phyloP scores from a whole-genome alignment of 2,329 filamentous ascomycete genomes.

The Elsinoe necatrix region DNA sequence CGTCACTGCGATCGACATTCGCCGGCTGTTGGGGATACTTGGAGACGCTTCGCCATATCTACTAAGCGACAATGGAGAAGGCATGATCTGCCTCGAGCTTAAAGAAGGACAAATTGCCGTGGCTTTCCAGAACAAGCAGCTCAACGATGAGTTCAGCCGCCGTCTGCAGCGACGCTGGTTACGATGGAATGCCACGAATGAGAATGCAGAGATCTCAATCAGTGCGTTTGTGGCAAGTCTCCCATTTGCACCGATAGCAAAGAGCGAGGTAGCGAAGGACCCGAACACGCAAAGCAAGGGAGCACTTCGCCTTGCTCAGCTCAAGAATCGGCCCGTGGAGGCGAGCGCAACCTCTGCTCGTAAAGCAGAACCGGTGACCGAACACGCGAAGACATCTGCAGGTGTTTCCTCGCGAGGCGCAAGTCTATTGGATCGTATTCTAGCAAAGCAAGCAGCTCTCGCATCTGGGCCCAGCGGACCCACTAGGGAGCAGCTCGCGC shows the following conservation, averaged over 20 bases:
- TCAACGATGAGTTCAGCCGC: slow-evolving; percentile 44
- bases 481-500: slow-evolving; percentile 36
- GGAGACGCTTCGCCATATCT: slow-evolving; percentile 24
- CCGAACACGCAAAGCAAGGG: slow-evolving; percentile 45
- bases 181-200: slow-evolving; percentile 31
- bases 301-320: slow-evolving; percentile 58
- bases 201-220: slow-evolving; percentile 30
- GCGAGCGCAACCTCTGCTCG: slow-evolving; percentile 27
- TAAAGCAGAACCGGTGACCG: slow-evolving; percentile 19
- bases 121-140: slow-evolving; percentile 34
- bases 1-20: slow-evolving; percentile 40
- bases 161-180: slow-evolving; percentile 40
- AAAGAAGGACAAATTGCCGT: slow-evolving; percentile 27
- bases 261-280: slow-evolving; percentile 39
- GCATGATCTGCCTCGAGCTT: slow-evolving; percentile 35
- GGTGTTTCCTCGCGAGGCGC: slow-evolving; percentile 33
- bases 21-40: slow-evolving; percentile 37
- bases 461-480: slow-evolving; percentile 33
- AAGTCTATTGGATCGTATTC: slow-evolving; percentile 43
- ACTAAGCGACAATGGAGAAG: slow-evolving; percentile 36
- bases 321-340: slow-evolving; percentile 45
- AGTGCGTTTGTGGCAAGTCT: slow-evolving; percentile 49
- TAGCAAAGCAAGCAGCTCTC: slow-evolving; percentile 40
- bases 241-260: slow-evolving; percentile 47
- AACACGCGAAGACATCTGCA: slow-evolving; percentile 31